These are phyloP conservation scores for Pezicula neosporulosa DNA, from an alignment of 2,329 filamentous ascomycete genomes.

Conservation along the genomic window DNA sequence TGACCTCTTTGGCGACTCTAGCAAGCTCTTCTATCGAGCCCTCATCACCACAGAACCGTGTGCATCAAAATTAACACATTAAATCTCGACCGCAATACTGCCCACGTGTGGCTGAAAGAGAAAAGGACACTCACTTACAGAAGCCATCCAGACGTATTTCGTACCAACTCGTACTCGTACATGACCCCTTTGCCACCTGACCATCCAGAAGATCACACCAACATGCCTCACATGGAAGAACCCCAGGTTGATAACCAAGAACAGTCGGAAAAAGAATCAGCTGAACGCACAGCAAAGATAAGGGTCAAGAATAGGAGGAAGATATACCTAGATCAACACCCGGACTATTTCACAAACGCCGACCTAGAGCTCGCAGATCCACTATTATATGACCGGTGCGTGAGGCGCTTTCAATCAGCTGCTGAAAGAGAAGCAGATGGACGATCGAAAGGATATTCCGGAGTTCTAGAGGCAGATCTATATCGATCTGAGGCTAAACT, in stretches of 20 bases:
- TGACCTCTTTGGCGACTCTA: too few relatives aligned
- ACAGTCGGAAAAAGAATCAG: conserved; percentile 3
- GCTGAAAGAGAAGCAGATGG: conserved; percentile 31
- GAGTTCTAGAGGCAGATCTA: conserved; percentile 31
- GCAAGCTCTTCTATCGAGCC: neutral
- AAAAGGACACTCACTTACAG: neutral
- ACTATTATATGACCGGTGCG: conserved; percentile 30
- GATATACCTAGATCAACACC: conserved; percentile 29
- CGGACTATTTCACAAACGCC: conserved; percentile 28
- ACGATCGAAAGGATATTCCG: conserved; percentile 29
- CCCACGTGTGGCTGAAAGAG: neutral
- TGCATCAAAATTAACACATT: neutral
- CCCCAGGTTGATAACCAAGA: conserved; percentile 4
- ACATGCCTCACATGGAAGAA: conserved; percentile 24
- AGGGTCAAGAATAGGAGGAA: conserved; percentile 29
- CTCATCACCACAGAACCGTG: neutral
- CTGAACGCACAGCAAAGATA: conserved; percentile 20
- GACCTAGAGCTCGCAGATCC: conserved; percentile 32
- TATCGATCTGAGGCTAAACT: conserved; percentile 31
- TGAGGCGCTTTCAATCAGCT: conserved; percentile 28
- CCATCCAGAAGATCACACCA: conserved; percentile 1
- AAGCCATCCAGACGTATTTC: neutral
- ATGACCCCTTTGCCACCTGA: neutral
- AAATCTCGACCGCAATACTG: conserved; percentile 2
- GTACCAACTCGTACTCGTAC: too few relatives aligned